phyloP scores from a whole-genome alignment of 768 basidiomycete species.

The Neoboletus magnificus region DNA sequence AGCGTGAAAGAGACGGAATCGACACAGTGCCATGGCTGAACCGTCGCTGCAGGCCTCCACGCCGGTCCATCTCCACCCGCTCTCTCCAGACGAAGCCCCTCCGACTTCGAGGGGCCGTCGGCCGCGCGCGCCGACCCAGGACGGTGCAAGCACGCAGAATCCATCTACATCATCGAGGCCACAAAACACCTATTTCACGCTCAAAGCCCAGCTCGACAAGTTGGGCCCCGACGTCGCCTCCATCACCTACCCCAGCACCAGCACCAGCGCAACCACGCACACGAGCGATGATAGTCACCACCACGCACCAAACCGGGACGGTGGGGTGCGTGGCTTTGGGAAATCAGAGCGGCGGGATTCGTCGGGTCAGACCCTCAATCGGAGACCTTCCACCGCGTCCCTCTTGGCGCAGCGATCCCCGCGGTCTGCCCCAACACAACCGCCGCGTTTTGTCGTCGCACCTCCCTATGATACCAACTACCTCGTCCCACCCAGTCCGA shows the following conservation, averaged over 20 bases:
- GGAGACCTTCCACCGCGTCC: conserved; percentile 34
- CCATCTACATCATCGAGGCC: conserved; percentile 21
- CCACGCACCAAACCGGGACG: conserved; percentile 40
- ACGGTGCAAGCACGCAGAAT: conserved; percentile 22
- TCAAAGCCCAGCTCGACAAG: conserved; percentile 58
- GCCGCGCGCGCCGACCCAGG: conserved; percentile 38
- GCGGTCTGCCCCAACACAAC: conserved; percentile 24
- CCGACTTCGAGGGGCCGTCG: conserved; percentile 43
- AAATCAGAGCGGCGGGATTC: conserved; percentile 37
- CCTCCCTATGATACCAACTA: conserved; percentile 31
- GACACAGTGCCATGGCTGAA: conserved; percentile 19
- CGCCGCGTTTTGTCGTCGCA: conserved; percentile 41
- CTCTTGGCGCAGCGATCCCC: conserved; percentile 40
- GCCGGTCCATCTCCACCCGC: conserved; percentile 69
- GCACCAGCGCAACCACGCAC: background rate
- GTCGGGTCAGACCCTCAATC: conserved; percentile 16
- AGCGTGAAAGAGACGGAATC: background rate
- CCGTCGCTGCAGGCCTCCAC: conserved; percentile 38
- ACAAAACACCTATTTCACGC: conserved; percentile 55
- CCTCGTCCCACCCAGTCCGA: conserved; percentile 37
- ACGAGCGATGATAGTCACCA: background rate
- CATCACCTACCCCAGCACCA: conserved; percentile 10
- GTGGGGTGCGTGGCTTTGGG: conserved; percentile 56
- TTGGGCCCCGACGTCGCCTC: conserved; percentile 30
- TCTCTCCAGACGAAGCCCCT: conserved; percentile 54